phyloP scores from a whole-genome alignment of 148 eudicot species.

The Heliosperma pusillum region DNA sequence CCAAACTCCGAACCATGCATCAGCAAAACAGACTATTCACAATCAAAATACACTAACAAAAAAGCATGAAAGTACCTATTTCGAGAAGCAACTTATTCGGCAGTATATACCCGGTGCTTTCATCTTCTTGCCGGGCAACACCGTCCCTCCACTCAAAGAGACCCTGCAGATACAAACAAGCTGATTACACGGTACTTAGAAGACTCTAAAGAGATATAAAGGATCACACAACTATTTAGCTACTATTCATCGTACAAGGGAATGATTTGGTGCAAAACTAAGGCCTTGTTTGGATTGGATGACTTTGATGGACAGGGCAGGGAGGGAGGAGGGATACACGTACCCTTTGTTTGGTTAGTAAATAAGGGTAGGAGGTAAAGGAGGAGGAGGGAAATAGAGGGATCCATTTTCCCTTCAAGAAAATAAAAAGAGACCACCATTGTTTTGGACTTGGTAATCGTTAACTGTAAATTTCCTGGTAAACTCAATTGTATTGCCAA shows the following conservation, averaged over 20 bases:
- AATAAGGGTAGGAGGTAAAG: too few relatives aligned
- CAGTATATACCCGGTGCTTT: constrained; percentile 94
- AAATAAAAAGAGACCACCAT: background rate
- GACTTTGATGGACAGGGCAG: too few relatives aligned
- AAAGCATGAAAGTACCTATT: constrained; percentile 51
- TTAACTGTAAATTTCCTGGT: background rate
- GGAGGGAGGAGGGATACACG: too few relatives aligned
- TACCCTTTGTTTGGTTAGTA: too few relatives aligned
- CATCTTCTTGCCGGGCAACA: constrained; percentile 94
- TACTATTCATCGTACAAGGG: background rate
- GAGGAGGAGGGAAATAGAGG: too few relatives aligned
- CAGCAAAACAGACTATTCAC: background rate
- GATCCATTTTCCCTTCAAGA: too few relatives aligned
- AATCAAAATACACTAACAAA: background rate
- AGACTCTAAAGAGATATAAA: background rate
- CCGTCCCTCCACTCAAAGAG: constrained; percentile 91
- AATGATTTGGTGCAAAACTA: background rate
- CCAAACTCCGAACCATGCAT: background rate
- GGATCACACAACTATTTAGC: constrained; percentile 1
- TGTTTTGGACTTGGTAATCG: background rate
- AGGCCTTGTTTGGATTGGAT: too few relatives aligned
- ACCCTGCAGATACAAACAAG: constrained; percentile 45
- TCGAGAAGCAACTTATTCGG: constrained; percentile 86
- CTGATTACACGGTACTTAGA: background rate
- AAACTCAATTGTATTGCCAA: background rate